Base-by-base conservation (phyloP, 192 early-diverging fungal genomes). In the Backusella circina region DNA sequence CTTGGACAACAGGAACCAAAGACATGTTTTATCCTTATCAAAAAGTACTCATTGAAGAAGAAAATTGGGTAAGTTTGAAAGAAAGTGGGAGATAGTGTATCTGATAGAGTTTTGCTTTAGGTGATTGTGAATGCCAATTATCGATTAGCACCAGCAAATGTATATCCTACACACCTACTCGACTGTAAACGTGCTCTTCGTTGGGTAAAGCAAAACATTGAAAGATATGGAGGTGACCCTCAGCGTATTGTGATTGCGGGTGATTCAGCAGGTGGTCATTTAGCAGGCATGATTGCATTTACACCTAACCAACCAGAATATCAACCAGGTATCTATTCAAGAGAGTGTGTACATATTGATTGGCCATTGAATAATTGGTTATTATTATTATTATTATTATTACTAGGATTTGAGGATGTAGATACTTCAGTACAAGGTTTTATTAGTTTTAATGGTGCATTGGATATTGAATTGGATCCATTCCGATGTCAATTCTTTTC, bases 141-240 rank as follows among this genome's bases (percentile, higher is more conserved):
- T 61, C 80, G 91, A 13, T 79, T 90, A 6, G 80, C 77, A 0
- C 77, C 88, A 15, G 76, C 79, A 57, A 74, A 80, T 41, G 80
- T 84, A 36, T 87, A 90, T 57, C 84, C 86, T 3, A 84, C 85
- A 26, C 91, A 91, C 68, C 47, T 93, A 13, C 79, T 88, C 10
- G 91, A 93, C 71, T 84, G 88, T 72, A 92, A 93, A 72, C 85
- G 91, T 7, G 90, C 87, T 38, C 72, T 93, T 51, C 83, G 90
- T 37, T 93, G 92, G 92, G 84, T 89, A 6, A 89, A 85, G 57
- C 75, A 84, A 38, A 88, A 90, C 71, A 86, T 91, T 66, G 75
- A 73, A 54, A 77, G 75, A 16, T 92, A 89, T 79, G 91, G 91
- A 44, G 92, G 92, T 2, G 86, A 93, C 75, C 85, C 89, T 4